Conservation (phyloP, 345 rosid species). For the Populus davidiana region DNA sequence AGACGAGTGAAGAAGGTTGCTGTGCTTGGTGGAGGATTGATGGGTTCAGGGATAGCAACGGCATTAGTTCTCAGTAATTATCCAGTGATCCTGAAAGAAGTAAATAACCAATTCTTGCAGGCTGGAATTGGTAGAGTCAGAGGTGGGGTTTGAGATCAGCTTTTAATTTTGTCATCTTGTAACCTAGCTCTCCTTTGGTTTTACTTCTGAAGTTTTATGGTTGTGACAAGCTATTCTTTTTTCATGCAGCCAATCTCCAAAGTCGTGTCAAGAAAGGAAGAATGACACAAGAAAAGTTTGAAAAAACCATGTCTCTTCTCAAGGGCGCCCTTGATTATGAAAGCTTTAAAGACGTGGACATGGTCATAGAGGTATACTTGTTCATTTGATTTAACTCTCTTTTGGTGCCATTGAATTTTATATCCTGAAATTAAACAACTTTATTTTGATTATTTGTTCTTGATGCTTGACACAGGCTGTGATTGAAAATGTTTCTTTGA, state of each 20-base stretch:
- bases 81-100: constrained; percentile 83
- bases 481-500: constrained; percentile 79
- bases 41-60: constrained; percentile 99
- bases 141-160: constrained; percentile 41
- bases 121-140: constrained; percentile 80
- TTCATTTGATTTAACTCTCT: background rate
- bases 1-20: constrained; percentile 76
- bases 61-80: constrained; percentile 78
- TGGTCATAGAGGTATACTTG: constrained; percentile 83
- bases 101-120: constrained; percentile 79
- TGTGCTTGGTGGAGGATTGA: constrained; percentile 90
- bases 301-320: constrained; percentile 69
- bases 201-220: constrained; percentile 6
- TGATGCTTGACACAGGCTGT: constrained; percentile 75
- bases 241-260: constrained; percentile 75
- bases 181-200: background rate
- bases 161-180: background rate
- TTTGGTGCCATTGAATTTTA: background rate
- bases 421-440: constrained; percentile 13
- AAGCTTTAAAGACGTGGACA: constrained; percentile 81
- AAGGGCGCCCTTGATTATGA: constrained; percentile 79
- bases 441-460: constrained; percentile 16
- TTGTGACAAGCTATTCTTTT: constrained; percentile 11
- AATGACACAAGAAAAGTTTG: constrained; percentile 78
- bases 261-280: constrained; percentile 81